These are phyloP conservation scores for Penicillium angulare DNA, from an alignment of 495 filamentous ascomycete genomes.

Conservation along the genomic window DNA sequence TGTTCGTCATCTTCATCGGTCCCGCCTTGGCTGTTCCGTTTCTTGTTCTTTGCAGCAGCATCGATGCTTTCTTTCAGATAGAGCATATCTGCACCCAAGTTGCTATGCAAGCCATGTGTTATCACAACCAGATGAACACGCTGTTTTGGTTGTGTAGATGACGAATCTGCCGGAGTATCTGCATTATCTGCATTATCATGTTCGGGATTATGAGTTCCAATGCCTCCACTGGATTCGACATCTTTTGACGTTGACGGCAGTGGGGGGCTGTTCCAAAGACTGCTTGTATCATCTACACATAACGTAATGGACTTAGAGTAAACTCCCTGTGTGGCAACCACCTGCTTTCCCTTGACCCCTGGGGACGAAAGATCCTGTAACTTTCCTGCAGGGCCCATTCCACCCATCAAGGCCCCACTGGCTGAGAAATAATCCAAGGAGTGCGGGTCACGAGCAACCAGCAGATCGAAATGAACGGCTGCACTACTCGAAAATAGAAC, in stretches of 20 bases:
- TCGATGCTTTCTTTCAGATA: slow-evolving; percentile 97
- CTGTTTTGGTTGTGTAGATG: slow-evolving; percentile 40
- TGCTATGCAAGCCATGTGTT: slow-evolving; percentile 94
- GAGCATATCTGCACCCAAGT: slow-evolving; percentile 95
- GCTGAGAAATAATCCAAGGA: slow-evolving; percentile 64
- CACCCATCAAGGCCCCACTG: slow-evolving; percentile 41
- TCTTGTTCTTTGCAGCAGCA: slow-evolving; percentile 64
- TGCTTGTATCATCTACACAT: slow-evolving; percentile 80
- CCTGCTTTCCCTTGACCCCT: slow-evolving; percentile 48
- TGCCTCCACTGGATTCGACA: slow-evolving; percentile 7
- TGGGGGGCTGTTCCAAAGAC: slow-evolving; percentile 86
- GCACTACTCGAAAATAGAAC: slow-evolving; percentile 87
- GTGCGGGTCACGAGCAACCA: slow-evolving; percentile 82
- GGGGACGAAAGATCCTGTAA: slow-evolving; percentile 64
- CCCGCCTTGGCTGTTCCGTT: slow-evolving; percentile 35
- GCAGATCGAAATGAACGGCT: slow-evolving; percentile 83
- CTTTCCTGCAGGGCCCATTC: slow-evolving; percentile 59
- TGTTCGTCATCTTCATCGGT: slow-evolving; percentile 62
- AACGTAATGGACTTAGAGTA: slow-evolving; percentile 75
- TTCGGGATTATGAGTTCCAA: neutral
- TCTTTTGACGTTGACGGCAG: slow-evolving; percentile 60
- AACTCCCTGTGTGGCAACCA: slow-evolving; percentile 64
- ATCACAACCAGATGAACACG: slow-evolving; percentile 87
- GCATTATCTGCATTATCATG: neutral
- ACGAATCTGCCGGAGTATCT: neutral